A percentile compares a stretch with the other conserved stretches of the same genome.
Conservation (phyloP, 495 filamentous ascomycete genomes). For the Hypoxylon rickii region DNA sequence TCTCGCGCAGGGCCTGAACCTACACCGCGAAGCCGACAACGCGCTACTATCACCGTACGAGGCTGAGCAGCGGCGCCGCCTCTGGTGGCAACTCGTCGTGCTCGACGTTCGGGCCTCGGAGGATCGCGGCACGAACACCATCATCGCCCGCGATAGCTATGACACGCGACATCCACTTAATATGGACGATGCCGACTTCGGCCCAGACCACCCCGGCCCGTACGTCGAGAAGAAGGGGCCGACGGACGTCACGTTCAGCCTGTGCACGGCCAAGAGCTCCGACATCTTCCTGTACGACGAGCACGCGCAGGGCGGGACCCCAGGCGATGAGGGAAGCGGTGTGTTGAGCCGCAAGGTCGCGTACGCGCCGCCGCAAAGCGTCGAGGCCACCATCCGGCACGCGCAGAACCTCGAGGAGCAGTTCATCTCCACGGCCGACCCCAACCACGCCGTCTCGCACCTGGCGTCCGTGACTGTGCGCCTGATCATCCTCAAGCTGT, state of each 20-base stretch:
- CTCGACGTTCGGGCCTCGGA: constrained; percentile 74
- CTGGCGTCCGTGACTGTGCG: constrained; percentile 43
- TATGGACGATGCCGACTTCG: constrained; percentile 72
- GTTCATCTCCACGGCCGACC: constrained; percentile 37
- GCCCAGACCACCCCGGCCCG: constrained; percentile 54
- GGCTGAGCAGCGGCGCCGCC: constrained; percentile 71
- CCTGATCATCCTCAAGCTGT: constrained; percentile 65
- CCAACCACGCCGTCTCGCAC: constrained; percentile 26
- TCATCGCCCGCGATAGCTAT: constrained; percentile 63
- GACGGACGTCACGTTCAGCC: constrained; percentile 72
- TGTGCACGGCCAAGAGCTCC: constrained; percentile 61
- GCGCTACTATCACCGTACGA: constrained; percentile 64
- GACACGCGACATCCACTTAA: constrained; percentile 68
- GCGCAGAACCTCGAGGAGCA: constrained; percentile 37
- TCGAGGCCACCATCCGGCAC: constrained; percentile 32
- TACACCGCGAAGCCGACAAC: constrained; percentile 67
- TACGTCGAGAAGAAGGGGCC: constrained; percentile 57
- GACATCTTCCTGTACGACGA: constrained; percentile 50
- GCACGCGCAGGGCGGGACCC: constrained; percentile 21
- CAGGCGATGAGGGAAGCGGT: background rate
- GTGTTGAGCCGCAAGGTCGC: too few species aligned
- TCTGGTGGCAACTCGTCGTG: constrained; percentile 78
- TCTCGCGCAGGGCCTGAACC: constrained; percentile 68
- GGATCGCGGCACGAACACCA: constrained; percentile 71
- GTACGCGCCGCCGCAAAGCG: constrained; percentile 15